Conservation (phyloP, 164 flowering plant species). For the Stephania yunnanensis region DNA sequence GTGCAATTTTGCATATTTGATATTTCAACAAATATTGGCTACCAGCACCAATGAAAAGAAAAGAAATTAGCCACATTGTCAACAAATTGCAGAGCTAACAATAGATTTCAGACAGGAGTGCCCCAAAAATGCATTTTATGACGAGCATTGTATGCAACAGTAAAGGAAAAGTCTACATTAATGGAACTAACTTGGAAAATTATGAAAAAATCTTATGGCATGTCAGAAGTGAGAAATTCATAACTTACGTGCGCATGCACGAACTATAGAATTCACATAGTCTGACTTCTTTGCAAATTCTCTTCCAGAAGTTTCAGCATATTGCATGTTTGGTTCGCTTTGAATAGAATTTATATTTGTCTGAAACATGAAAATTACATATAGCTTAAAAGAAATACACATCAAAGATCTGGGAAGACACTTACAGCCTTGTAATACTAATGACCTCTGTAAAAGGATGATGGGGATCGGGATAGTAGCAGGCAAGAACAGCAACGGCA, state of each 20-base stretch:
- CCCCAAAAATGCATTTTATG: not conserved
- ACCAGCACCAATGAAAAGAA: too few relatives aligned
- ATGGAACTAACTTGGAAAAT: not conserved
- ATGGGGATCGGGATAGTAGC: conserved; percentile 74
- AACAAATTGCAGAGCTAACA: not conserved
- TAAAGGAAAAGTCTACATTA: not conserved
- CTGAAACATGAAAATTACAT: conserved; percentile 30
- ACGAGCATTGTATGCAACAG: not conserved
- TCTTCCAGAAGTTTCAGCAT: conserved; percentile 49
- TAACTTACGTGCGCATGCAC: conserved; percentile 95
- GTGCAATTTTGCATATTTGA: too few relatives aligned
- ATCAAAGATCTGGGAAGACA: not conserved
- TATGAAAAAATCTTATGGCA: not conserved
- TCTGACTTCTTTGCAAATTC: conserved; percentile 66
- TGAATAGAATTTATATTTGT: conserved; percentile 69
- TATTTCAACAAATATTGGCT: too few relatives aligned
- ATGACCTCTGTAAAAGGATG: conserved; percentile 73
- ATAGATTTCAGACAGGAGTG: not conserved
- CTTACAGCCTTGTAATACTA: not conserved
- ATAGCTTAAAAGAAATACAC: not conserved
- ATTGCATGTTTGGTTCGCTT: conserved; percentile 71
- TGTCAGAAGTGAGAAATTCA: not conserved
- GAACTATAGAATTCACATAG: conserved; percentile 72
- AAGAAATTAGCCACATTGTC: not conserved
- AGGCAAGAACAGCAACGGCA: conserved; percentile 92